Conservation (phyloP, 305 asterid species). For the Solanum hybrid region DNA sequence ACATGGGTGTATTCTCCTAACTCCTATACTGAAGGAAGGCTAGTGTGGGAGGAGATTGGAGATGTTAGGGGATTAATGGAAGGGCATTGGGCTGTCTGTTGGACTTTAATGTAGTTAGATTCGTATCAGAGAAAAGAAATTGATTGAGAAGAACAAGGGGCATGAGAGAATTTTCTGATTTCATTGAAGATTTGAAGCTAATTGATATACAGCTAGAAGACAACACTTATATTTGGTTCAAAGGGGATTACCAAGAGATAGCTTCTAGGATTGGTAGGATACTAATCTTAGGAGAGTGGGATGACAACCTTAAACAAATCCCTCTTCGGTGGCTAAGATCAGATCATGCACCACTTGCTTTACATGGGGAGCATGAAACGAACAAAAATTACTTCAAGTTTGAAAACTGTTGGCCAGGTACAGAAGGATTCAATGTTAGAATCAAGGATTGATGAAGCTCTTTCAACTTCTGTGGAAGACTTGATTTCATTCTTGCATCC, state of each 20-base stretch:
- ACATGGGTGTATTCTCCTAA: background rate
- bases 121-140: background rate
- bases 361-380: background rate
- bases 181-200: background rate
- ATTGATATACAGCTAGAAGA: background rate
- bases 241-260: background rate
- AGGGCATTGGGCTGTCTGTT: background rate
- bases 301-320: background rate
- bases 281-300: background rate
- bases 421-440: background rate
- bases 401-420: background rate
- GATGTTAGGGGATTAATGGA: background rate
- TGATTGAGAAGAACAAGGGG: background rate
- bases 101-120: background rate
- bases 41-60: background rate
- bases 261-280: background rate
- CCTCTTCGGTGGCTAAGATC: background rate
- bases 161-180: background rate
- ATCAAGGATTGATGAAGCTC: background rate
- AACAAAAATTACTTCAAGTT: background rate
- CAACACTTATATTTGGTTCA: background rate
- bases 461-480: background rate
- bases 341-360: background rate
- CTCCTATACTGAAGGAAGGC: background rate
- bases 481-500: background rate